These are phyloP conservation scores for Parascedosporium putredinis DNA, from an alignment of 2,329 filamentous ascomycete species.

Conservation along the genomic window DNA sequence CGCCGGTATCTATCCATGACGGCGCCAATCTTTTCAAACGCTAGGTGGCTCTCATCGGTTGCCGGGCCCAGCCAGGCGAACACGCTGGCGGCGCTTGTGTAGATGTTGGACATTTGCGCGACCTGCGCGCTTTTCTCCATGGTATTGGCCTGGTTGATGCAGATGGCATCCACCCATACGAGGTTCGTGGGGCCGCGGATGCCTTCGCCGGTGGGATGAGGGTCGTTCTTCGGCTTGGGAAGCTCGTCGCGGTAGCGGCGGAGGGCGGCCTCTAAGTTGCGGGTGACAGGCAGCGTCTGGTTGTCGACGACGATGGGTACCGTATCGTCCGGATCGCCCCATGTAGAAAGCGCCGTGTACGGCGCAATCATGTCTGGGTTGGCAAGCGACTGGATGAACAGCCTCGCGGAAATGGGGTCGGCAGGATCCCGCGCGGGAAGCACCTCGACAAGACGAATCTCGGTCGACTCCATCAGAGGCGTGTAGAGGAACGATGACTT, in stretches of 20 bases:
- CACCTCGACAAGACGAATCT: slow-evolving; percentile 12
- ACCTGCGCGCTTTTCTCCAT: slow-evolving; percentile 17
- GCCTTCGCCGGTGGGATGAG: neutral
- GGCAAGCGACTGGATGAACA: slow-evolving; percentile 2
- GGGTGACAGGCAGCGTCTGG: slow-evolving; percentile 14
- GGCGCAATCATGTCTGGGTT: slow-evolving; percentile 2
- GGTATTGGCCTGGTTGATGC: slow-evolving; percentile 16
- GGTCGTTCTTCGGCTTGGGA: slow-evolving; percentile 9
- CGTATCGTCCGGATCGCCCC: slow-evolving; percentile 14
- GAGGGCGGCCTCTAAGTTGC: slow-evolving; percentile 19
- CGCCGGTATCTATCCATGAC: slow-evolving; percentile 10
- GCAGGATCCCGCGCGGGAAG: neutral
- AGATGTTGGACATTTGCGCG: slow-evolving; percentile 16
- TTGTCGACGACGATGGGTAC: slow-evolving; percentile 15
- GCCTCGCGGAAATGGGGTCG: slow-evolving; percentile 1
- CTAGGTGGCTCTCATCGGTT: slow-evolving; percentile 6
- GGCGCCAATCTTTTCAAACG: slow-evolving; percentile 10
- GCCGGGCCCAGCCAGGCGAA: slow-evolving; percentile 13
- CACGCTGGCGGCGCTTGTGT: slow-evolving; percentile 12
- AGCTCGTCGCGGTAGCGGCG: slow-evolving; percentile 16
- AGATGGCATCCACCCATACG: slow-evolving; percentile 18
- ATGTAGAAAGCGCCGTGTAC: slow-evolving; percentile 19
- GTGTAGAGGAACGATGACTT: slow-evolving; percentile 1
- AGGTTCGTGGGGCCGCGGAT: slow-evolving; percentile 7
- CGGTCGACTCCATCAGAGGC: slow-evolving; percentile 1